A percentile compares a stretch with the other conserved stretches of the same genome.
These are phyloP conservation scores for Trypanosoma brucei DNA, from an alignment of 208 protist species.

Conservation along the genomic window DNA sequence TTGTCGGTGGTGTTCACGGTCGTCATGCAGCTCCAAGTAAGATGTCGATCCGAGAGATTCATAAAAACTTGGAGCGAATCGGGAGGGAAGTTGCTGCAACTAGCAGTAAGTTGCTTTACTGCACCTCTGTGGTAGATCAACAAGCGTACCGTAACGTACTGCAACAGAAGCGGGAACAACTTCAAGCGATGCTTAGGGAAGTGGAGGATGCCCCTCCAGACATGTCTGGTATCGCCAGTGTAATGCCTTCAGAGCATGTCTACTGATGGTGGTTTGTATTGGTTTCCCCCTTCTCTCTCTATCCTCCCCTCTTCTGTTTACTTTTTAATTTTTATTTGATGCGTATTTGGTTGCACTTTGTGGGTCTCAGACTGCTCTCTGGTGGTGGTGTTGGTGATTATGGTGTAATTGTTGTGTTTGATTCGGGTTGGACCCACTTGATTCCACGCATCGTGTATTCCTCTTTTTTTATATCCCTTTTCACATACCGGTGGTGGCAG, in stretches of 20 bases:
- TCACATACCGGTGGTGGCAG: too few species aligned
- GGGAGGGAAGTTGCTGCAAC: conserved; percentile 27
- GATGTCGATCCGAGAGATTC: conserved; percentile 12
- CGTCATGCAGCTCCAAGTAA: conserved; percentile 9
- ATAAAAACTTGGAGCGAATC: conserved; percentile 34
- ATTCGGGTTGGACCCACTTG: too few species aligned
- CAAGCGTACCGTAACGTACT: conserved; percentile 20
- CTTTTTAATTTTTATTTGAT: too few species aligned
- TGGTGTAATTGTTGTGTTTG: too few species aligned
- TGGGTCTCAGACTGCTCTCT: background rate
- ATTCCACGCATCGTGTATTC: too few species aligned
- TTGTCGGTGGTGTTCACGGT: background rate
- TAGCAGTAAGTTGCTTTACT: conserved; percentile 29
- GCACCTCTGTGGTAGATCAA: conserved; percentile 20
- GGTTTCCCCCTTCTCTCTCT: background rate
- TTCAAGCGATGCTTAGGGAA: conserved; percentile 24
- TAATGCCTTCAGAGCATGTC: conserved; percentile 16
- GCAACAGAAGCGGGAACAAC: conserved; percentile 23
- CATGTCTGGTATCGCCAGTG: conserved; percentile 11
- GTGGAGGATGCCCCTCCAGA: conserved; percentile 10
- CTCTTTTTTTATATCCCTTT: too few species aligned
- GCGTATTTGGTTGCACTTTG: background rate
- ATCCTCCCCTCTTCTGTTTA: background rate
- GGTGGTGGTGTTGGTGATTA: background rate
- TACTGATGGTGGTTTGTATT: conserved; percentile 1